phyloP scores from a whole-genome alignment of 1,284 basidiomycete species.

The Meripilus lineatus region DNA sequence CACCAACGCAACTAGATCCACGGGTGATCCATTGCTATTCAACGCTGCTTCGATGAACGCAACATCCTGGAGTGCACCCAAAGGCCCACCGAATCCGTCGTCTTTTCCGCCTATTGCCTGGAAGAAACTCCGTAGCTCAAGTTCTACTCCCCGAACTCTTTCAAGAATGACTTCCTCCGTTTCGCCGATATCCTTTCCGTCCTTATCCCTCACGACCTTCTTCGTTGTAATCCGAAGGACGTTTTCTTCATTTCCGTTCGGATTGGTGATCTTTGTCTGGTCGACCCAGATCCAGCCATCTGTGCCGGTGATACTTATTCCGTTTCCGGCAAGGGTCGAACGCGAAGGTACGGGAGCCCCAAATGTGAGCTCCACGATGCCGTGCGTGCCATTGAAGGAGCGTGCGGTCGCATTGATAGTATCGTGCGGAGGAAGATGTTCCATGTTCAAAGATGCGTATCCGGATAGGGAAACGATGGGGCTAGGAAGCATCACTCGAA shows the following conservation, averaged over 20 bases:
- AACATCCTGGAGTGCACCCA: constrained; percentile 63
- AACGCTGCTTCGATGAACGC: constrained; percentile 76
- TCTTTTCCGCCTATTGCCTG: constrained; percentile 43
- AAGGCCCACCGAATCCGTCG: constrained; percentile 47
- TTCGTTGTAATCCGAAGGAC: constrained; percentile 37
- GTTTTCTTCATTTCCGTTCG: constrained; percentile 20
- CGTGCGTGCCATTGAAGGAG: constrained; percentile 51
- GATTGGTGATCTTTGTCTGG: constrained; percentile 34
- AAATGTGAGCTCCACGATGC: constrained; percentile 52
- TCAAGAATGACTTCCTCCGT: constrained; percentile 48
- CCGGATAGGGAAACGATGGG: constrained; percentile 53
- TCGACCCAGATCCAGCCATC: constrained; percentile 43
- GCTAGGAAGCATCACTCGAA: constrained; percentile 56
- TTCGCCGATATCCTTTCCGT: constrained; percentile 41
- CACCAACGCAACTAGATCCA: constrained; percentile 49
- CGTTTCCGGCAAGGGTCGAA: constrained; percentile 24
- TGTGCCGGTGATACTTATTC: constrained; percentile 53
- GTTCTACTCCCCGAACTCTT: constrained; percentile 46
- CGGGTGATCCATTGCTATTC: constrained; percentile 56
- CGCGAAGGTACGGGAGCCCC: constrained; percentile 47
- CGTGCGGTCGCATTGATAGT: constrained; percentile 57
- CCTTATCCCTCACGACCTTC: constrained; percentile 35
- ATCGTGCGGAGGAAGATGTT: constrained; percentile 71
- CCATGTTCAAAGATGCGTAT: constrained; percentile 62
- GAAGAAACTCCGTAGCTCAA: constrained; percentile 61